Evolutionary conservation across 202 grass and related monocot genomes (phyloP).

Genomic region (Carex sylvatica): DNA sequence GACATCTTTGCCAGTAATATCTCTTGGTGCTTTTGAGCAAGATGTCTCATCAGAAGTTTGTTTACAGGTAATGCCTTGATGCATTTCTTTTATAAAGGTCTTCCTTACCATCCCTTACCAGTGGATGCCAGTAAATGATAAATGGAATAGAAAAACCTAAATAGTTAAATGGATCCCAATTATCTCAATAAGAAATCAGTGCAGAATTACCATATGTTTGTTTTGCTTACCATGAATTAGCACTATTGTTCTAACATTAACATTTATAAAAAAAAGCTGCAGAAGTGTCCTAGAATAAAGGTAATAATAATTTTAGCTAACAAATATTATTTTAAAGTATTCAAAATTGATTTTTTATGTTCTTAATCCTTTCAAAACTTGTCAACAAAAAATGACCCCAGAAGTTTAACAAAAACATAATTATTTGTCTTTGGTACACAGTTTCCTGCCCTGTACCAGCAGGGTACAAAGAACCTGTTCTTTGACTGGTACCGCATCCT

Average conservation of each 20-base stretch:
- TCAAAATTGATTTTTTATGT: background rate
- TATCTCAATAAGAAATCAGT: background rate
- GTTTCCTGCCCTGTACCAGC: conserved; percentile 98
- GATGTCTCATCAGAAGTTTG: conserved; percentile 99
- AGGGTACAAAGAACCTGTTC: conserved; percentile 94
- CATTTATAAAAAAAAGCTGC: background rate
- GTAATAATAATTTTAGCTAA: background rate
- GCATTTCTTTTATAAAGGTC: background rate
- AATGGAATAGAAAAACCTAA: background rate
- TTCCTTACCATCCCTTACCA: background rate
- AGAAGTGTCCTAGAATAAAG: background rate
- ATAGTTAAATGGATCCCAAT: background rate
- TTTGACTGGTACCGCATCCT: conserved; percentile 97
- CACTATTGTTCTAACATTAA: background rate
- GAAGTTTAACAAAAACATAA: background rate
- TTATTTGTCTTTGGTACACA: conserved; percentile 42
- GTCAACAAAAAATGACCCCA: background rate
- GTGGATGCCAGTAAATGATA: background rate
- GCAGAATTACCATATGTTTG: conserved; percentile 3
- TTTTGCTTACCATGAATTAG: background rate
- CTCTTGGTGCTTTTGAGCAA: conserved; percentile 97
- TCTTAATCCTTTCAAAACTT: background rate
- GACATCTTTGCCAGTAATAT: conserved; percentile 95
- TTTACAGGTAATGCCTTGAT: conserved; percentile 58
- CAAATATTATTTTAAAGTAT: background rate